Evolutionary conservation across 2,329 filamentous ascomycete genomes (phyloP).

Genomic region (Zymoseptoria tritici): DNA sequence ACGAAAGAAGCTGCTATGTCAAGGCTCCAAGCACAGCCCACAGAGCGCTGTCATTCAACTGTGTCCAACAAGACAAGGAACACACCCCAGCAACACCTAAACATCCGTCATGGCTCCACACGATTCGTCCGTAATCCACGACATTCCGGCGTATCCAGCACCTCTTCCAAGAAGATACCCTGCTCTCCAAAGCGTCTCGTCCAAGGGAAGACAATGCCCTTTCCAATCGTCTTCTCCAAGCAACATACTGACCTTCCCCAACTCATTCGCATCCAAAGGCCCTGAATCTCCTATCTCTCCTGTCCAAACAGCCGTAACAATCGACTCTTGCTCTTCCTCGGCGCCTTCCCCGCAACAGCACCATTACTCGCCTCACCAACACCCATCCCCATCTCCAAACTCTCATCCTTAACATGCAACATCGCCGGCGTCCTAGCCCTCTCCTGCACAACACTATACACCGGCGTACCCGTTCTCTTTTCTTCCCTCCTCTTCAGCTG

Average conservation of each 20-base stretch:
- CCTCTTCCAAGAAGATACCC: neutral
- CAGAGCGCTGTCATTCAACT: neutral
- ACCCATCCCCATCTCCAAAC: neutral
- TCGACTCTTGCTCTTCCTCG: constrained; percentile 18
- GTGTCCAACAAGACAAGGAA: neutral
- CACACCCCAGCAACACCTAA: neutral
- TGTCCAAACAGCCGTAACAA: constrained; percentile 22
- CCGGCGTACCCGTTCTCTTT: constrained; percentile 5
- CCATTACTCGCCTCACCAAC: neutral
- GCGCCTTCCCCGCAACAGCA: neutral
- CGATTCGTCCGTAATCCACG: neutral
- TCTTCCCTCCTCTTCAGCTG: constrained; percentile 1
- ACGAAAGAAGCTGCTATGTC: neutral
- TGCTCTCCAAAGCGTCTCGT: neutral
- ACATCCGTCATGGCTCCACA: neutral
- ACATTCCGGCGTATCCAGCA: neutral
- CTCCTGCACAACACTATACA: constrained; percentile 20
- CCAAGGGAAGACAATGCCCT: neutral
- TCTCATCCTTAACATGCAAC: constrained; percentile 8
- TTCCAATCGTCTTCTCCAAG: neutral
- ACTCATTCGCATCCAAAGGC: neutral
- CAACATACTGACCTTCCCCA: neutral
- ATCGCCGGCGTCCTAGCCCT: constrained; percentile 13
- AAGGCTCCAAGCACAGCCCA: neutral
- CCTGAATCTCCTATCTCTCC: neutral